Percentiles rank a stretch among this genome's conserved stretches.
These are phyloP conservation scores for Pythium plurisporium DNA, from an alignment of 352 stramenopile genomes.

Conservation along the genomic window DNA sequence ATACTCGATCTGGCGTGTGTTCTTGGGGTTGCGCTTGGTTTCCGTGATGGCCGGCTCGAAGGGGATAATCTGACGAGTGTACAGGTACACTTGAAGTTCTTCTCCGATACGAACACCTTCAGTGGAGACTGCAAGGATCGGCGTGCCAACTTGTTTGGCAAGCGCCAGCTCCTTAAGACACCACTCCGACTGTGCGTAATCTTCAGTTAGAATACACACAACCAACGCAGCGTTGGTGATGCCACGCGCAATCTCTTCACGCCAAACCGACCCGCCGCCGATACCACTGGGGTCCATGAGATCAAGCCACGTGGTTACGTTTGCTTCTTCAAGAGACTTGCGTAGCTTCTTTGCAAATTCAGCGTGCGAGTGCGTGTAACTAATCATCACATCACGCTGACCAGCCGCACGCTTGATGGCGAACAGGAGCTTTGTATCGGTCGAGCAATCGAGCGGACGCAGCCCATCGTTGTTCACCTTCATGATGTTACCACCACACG, in stretches of 20 bases:
- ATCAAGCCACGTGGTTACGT: slow-evolving; percentile 64
- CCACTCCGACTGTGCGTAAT: slow-evolving; percentile 57
- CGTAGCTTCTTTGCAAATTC: slow-evolving; percentile 60
- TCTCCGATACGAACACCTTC: slow-evolving; percentile 67
- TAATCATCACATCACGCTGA: slow-evolving; percentile 74
- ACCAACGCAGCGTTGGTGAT: slow-evolving; percentile 57
- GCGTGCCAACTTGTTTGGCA: slow-evolving; percentile 72
- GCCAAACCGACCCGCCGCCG: slow-evolving; percentile 54
- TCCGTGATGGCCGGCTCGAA: slow-evolving; percentile 64
- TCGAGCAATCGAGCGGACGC: slow-evolving; percentile 59
- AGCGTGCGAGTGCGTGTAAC: slow-evolving; percentile 61
- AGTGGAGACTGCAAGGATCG: slow-evolving; percentile 73
- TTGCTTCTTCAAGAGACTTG: slow-evolving; percentile 49
- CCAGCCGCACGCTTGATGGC: slow-evolving; percentile 65
- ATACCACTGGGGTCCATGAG: slow-evolving; percentile 63
- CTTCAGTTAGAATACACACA: slow-evolving; percentile 53
- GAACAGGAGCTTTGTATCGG: slow-evolving; percentile 55
- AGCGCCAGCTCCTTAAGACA: slow-evolving; percentile 60
- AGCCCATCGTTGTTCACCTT: slow-evolving; percentile 54
- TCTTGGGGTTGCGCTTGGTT: slow-evolving; percentile 44
- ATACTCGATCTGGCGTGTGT: slow-evolving; percentile 72
- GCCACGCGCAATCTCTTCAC: slow-evolving; percentile 56
- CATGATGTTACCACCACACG: slow-evolving; percentile 74
- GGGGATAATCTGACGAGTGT: slow-evolving; percentile 75
- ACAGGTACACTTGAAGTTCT: slow-evolving; percentile 83